phyloP scores from a whole-genome alignment of 768 basidiomycete species.

The Tulasnella calospora region DNA sequence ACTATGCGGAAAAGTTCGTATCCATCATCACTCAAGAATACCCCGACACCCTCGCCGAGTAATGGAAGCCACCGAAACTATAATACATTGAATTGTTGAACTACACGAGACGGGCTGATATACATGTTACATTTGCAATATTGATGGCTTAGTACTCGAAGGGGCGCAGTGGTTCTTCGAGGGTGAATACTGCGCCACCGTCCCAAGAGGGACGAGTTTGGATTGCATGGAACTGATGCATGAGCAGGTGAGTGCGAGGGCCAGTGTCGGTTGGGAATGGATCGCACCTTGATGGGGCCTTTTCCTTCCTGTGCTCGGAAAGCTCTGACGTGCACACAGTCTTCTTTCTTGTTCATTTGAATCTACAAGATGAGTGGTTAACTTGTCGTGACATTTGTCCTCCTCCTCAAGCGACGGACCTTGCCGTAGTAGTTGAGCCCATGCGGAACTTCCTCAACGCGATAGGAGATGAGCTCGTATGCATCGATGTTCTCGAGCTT shows the following conservation, averaged over 20 bases:
- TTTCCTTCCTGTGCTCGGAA: slow-evolving; percentile 15
- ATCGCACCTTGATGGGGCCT: slow-evolving; percentile 19
- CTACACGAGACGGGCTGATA: neutral
- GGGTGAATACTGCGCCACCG: slow-evolving; percentile 22
- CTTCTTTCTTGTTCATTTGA: slow-evolving; percentile 1
- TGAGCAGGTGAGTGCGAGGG: neutral
- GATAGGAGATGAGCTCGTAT: slow-evolving; percentile 17
- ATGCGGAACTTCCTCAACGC: slow-evolving; percentile 23
- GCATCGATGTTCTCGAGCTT: slow-evolving; percentile 11
- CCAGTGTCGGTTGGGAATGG: neutral
- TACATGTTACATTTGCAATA: neutral
- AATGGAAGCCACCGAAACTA: neutral
- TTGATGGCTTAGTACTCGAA: slow-evolving; percentile 18
- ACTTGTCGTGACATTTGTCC: neutral
- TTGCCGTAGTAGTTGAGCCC: slow-evolving; percentile 21
- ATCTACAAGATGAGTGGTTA: neutral
- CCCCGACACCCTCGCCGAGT: slow-evolving; percentile 2
- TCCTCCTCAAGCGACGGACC: neutral
- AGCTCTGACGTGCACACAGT: slow-evolving; percentile 20
- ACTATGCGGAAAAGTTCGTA: neutral
- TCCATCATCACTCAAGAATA: neutral
- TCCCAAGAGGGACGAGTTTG: slow-evolving; percentile 19
- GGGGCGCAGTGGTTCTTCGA: slow-evolving; percentile 16
- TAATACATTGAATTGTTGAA: neutral
- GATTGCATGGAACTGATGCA: slow-evolving; percentile 16